Conservation (phyloP, 169 alveolate species). For the Cryptosporidium sp. region DNA sequence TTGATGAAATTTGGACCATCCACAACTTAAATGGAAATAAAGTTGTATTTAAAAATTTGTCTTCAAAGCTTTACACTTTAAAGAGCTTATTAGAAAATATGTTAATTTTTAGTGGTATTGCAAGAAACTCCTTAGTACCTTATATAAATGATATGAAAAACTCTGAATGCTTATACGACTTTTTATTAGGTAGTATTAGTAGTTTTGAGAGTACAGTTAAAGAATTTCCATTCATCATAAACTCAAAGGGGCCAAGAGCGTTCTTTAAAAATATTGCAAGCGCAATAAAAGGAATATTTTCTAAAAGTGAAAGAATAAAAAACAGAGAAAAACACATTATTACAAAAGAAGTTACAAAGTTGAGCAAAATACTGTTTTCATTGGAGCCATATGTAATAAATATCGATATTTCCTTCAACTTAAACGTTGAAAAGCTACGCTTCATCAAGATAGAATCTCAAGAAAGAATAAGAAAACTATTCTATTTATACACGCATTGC, state of each 20-base stretch:
- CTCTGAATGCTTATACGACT: constrained; percentile 27
- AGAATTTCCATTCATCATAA: neutral
- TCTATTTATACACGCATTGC: constrained; percentile 45
- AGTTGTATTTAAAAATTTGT: neutral
- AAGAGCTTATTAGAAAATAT: constrained; percentile 50
- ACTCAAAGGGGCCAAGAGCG: neutral
- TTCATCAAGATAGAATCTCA: constrained; percentile 29
- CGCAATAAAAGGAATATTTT: constrained; percentile 24
- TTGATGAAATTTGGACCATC: constrained; percentile 39
- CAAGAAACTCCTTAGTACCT: constrained; percentile 47
- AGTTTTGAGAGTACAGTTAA: neutral
- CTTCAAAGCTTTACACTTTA: constrained; percentile 43
- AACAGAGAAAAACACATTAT: constrained; percentile 7
- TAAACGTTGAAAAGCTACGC: constrained; percentile 36
- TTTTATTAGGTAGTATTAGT: constrained; percentile 6
- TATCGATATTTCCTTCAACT: constrained; percentile 39
- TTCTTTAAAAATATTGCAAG: neutral
- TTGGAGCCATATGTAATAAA: constrained; percentile 33
- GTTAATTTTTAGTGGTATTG: constrained; percentile 43
- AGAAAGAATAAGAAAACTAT: constrained; percentile 29
- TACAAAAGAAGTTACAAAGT: constrained; percentile 5
- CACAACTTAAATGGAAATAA: neutral
- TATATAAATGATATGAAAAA: constrained; percentile 15
- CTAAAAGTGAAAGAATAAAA: constrained; percentile 42
- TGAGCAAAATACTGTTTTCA: constrained; percentile 4